A percentile compares a stretch with the other conserved stretches of the same genome.
Conservation (phyloP, 1,284 basidiomycete genomes). For the Mycena citricolor region DNA sequence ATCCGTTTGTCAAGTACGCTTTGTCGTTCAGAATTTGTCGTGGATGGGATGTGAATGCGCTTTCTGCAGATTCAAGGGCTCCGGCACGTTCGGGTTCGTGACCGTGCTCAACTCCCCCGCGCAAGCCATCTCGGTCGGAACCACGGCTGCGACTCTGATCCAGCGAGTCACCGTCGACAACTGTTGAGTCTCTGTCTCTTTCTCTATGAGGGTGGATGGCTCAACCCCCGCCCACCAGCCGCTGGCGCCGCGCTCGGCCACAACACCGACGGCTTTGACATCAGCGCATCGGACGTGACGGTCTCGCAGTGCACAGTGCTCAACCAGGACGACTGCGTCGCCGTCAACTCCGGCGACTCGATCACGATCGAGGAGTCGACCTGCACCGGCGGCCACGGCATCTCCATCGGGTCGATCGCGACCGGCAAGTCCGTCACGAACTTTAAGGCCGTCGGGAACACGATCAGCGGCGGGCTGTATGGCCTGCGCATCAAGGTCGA, state of each 20-base stretch:
- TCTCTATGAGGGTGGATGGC: not conserved
- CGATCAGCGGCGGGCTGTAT: conserved; percentile 32
- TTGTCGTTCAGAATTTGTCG: no score
- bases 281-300: conserved; percentile 42
- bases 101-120: conserved; percentile 25
- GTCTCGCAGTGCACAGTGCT: conserved; percentile 42
- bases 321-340: conserved; percentile 59
- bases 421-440: conserved; percentile 46
- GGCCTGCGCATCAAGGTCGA: conserved; percentile 14
- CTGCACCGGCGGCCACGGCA: conserved; percentile 61
- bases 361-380: conserved; percentile 57
- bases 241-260: conserved; percentile 12
- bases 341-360: conserved; percentile 58
- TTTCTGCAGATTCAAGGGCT: conserved; percentile 24
- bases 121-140: conserved; percentile 24
- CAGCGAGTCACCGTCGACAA: conserved; percentile 18
- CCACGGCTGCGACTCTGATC: conserved; percentile 12
- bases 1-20: conserved; percentile 17
- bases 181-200: not conserved
- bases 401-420: conserved; percentile 57
- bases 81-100: conserved; percentile 22
- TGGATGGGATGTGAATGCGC: no score
- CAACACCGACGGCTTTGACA: conserved; percentile 46
- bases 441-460: conserved; percentile 50
- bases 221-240: not conserved